Conservation (phyloP, 768 basidiomycete genomes). For the Amanita muscaria region DNA sequence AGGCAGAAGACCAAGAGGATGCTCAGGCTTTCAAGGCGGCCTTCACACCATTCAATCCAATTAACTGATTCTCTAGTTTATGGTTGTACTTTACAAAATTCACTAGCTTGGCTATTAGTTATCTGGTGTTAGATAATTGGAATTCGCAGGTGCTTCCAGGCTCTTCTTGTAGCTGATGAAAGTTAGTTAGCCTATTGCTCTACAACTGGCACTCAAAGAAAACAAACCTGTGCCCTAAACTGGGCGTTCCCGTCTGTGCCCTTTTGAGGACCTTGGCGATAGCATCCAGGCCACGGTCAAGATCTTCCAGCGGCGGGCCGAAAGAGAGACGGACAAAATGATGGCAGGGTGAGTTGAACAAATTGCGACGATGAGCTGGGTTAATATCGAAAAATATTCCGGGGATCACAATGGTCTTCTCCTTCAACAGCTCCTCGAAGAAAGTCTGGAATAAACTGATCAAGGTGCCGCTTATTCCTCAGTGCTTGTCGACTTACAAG, state of each 20-base stretch:
- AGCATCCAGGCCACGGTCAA: constrained; percentile 81
- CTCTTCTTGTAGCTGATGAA: constrained; percentile 24
- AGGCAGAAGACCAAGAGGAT: constrained; percentile 82
- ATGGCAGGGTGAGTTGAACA: constrained; percentile 87
- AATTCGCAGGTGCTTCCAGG: constrained; percentile 8
- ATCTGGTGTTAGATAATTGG: not conserved
- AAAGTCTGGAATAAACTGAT: constrained; percentile 72
- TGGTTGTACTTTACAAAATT: not conserved
- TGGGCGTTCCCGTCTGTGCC: constrained; percentile 49
- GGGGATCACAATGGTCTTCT: constrained; percentile 84
- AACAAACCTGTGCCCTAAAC: constrained; percentile 58
- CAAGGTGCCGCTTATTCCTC: no score
- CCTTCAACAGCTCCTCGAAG: constrained; percentile 90
- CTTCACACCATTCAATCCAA: constrained; percentile 67
- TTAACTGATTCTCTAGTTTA: constrained; percentile 8
- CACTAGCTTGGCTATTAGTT: no score
- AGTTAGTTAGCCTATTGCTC: not conserved
- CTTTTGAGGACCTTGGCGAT: constrained; percentile 72
- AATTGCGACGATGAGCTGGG: constrained; percentile 75
- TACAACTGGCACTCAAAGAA: not conserved
- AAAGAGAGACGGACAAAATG: constrained; percentile 85
- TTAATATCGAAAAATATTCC: constrained; percentile 87
- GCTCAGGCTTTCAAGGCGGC: constrained; percentile 77
- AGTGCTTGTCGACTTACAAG: no score
- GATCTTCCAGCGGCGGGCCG: constrained; percentile 70